Conservation (phyloP, 2,329 filamentous ascomycete genomes). For the Neofusicoccum sp. region DNA sequence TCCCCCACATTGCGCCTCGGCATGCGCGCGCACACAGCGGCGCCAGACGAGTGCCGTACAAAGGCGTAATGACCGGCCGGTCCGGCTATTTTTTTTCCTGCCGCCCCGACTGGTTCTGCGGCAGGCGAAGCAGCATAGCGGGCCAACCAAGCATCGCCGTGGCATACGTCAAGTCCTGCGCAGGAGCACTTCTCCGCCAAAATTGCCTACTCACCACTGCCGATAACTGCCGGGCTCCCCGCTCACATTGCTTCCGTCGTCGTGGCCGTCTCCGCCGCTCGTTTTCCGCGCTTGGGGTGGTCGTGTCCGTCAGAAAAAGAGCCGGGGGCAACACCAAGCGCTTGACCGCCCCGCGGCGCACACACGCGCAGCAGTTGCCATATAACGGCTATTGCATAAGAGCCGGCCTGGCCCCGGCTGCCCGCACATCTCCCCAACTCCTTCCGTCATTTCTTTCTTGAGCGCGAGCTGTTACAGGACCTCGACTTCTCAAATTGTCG, state of each 20-base stretch:
- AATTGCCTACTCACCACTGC: background rate
- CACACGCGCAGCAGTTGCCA: background rate
- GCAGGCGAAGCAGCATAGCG: background rate
- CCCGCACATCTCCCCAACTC: background rate
- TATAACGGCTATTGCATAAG: background rate
- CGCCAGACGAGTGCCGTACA: no score
- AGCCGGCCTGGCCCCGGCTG: background rate
- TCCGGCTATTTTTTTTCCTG: background rate
- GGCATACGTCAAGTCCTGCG: no score
- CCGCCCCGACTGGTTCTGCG: background rate
- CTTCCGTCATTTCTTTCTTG: background rate
- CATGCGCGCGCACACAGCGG: background rate
- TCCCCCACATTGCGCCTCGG: conserved; percentile 8
- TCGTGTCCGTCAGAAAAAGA: background rate
- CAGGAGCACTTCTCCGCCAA: no score
- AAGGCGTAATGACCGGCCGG: background rate
- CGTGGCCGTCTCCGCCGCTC: background rate
- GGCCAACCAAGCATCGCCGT: background rate
- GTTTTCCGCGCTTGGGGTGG: background rate
- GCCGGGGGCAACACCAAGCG: no score
- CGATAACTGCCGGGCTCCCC: background rate
- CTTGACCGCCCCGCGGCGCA: no score
- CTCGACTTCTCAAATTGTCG: background rate
- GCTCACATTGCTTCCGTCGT: background rate
- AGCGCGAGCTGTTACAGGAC: background rate